A percentile compares a stretch with the other conserved stretches of the same genome.
Evolutionary conservation across 306 rosid species (phyloP).

Genomic region (Purshia tridentata): DNA sequence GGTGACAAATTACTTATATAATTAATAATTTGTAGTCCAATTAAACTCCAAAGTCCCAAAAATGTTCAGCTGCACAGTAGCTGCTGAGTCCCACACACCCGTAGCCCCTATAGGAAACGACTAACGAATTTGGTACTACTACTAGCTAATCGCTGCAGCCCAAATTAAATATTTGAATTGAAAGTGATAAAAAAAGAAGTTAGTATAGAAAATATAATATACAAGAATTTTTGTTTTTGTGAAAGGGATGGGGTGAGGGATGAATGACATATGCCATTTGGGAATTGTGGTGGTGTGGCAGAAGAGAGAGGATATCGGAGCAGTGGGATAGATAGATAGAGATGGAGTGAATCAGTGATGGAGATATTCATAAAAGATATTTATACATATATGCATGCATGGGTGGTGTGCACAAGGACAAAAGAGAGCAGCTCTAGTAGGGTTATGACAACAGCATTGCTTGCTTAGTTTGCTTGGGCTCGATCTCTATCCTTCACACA

Average conservation of each 20-base stretch:
- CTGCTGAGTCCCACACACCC: no score
- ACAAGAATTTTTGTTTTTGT: no score
- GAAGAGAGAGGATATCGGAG: constrained; percentile 16
- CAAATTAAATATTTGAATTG: no score
- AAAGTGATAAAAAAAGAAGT: neutral
- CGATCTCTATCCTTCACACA: neutral
- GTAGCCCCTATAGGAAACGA: neutral
- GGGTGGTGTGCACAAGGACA: constrained; percentile 41
- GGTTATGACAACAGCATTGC: constrained; percentile 34
- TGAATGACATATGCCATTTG: constrained; percentile 18
- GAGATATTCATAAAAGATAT: constrained; percentile 7
- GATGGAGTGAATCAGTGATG: constrained; percentile 27
- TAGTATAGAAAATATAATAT: no score
- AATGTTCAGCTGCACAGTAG: neutral
- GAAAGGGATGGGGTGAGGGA: neutral
- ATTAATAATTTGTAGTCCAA: neutral
- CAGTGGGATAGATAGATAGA: neutral
- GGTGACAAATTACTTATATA: neutral
- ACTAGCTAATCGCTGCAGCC: neutral
- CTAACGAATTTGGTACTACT: neutral
- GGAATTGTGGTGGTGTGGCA: constrained; percentile 12
- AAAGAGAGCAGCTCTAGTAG: constrained; percentile 45
- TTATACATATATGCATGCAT: constrained; percentile 18
- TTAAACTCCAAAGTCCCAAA: neutral
- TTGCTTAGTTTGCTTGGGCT: constrained; percentile 14